Conservation (phyloP, 345 rosid genomes). For the Populus ilicifolia region DNA sequence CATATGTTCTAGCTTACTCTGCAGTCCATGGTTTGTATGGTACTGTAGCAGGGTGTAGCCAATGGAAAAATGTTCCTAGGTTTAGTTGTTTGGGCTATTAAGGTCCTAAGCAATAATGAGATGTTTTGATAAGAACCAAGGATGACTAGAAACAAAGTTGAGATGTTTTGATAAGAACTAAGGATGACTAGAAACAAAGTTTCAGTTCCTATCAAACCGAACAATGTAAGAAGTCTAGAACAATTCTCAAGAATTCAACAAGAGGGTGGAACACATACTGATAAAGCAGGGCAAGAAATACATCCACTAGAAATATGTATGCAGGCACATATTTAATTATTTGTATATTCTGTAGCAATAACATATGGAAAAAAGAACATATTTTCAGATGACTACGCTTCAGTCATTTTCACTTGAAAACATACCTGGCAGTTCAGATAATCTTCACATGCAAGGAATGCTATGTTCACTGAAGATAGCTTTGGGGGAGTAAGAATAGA, state of each 20-base stretch:
- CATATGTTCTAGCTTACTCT: not conserved
- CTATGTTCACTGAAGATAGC: conserved; percentile 72
- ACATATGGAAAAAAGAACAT: not conserved
- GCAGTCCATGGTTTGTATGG: too few relatives aligned
- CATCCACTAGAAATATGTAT: not conserved
- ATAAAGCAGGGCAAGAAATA: not conserved
- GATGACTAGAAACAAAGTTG: too few relatives aligned
- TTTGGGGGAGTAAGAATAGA: conserved; percentile 84
- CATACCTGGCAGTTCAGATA: conserved; percentile 85
- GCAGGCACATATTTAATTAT: too few relatives aligned
- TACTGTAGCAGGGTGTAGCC: too few relatives aligned
- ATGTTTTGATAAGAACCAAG: too few relatives aligned
- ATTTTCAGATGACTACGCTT: conserved; percentile 1
- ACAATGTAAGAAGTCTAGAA: not conserved
- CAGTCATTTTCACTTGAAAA: not conserved
- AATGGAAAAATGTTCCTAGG: too few relatives aligned
- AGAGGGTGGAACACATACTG: not conserved
- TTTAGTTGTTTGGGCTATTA: too few relatives aligned
- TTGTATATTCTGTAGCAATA: not conserved
- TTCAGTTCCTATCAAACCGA: too few relatives aligned
- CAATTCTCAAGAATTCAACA: not conserved
- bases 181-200: too few relatives aligned
- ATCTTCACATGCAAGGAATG: conserved; percentile 85
- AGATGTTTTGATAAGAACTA: too few relatives aligned
- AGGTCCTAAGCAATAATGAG: too few relatives aligned